Evolutionary conservation across 2,329 filamentous ascomycete genomes (phyloP).

Genomic region (Penicillium brevicompactum): DNA sequence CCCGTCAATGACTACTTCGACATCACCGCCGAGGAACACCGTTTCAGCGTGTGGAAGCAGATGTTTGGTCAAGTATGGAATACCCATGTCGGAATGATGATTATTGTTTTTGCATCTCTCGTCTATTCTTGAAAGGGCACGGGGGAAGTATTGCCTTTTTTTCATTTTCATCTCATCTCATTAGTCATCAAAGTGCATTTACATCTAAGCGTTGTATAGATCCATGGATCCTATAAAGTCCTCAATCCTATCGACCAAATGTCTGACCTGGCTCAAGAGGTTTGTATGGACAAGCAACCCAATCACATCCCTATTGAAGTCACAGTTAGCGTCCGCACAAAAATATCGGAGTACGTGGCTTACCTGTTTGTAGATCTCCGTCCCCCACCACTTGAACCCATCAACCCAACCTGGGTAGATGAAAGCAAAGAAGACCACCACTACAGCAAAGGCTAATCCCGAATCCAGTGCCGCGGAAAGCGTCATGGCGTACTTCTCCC

Average conservation of each 20-base stretch:
- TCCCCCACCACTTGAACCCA: conserved; percentile 83
- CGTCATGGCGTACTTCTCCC: conserved; percentile 91
- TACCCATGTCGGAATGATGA: conserved; percentile 30
- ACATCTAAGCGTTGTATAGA: too few relatives aligned
- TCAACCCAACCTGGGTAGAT: conserved; percentile 77
- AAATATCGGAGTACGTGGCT: conserved; percentile 7
- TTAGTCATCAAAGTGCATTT: too few relatives aligned
- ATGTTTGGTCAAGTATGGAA: conserved; percentile 36
- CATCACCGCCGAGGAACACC: conserved; percentile 21
- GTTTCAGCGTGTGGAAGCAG: conserved; percentile 33
- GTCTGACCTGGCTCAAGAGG: conserved; percentile 63
- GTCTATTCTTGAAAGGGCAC: too few relatives aligned
- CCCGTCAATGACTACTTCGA: conserved; percentile 67
- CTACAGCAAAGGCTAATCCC: conserved; percentile 77
- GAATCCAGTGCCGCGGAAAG: conserved; percentile 81
- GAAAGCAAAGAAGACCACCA: conserved; percentile 83
- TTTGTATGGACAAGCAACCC: conserved; percentile 75
- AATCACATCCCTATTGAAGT: conserved; percentile 68
- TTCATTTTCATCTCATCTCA: too few relatives aligned
- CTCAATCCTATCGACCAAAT: conserved; percentile 59
- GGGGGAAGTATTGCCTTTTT: too few relatives aligned
- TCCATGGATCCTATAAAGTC: too few relatives aligned
- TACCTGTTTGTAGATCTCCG: conserved; percentile 74
- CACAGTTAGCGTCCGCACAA: background rate
- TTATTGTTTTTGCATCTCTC: background rate